These are phyloP conservation scores for Epichloe amarillans DNA, from an alignment of 2,329 filamentous ascomycete species.

Conservation along the genomic window DNA sequence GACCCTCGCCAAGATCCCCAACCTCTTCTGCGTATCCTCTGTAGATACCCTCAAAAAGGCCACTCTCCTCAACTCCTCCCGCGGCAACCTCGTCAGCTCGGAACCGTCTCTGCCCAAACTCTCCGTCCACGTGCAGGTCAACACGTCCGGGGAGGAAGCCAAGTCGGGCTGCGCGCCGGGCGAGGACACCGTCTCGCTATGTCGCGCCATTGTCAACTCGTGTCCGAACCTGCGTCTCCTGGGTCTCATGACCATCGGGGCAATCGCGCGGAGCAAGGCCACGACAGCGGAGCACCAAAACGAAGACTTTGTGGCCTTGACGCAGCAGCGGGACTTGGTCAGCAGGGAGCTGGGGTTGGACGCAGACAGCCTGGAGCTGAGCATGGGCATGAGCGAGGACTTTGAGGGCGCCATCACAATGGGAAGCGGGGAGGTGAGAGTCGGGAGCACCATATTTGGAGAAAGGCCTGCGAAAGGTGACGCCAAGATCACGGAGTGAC, in stretches of 20 bases:
- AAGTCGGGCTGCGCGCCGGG: slow-evolving; percentile 73
- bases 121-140: slow-evolving; percentile 81
- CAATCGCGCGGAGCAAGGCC: slow-evolving; percentile 71
- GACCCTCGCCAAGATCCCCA: slow-evolving; percentile 70
- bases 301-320: slow-evolving; percentile 68
- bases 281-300: slow-evolving; percentile 69
- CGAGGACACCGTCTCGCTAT: slow-evolving; percentile 48
- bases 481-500: slow-evolving; percentile 46
- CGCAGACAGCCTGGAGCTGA: slow-evolving; percentile 60
- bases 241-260: slow-evolving; percentile 94
- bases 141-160: slow-evolving; percentile 80
- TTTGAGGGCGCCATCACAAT: slow-evolving; percentile 76
- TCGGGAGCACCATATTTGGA: slow-evolving; percentile 92
- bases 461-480: slow-evolving; percentile 65
- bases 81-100: slow-evolving; percentile 40
- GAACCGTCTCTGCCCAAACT: slow-evolving; percentile 33
- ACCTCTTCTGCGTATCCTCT: slow-evolving; percentile 83
- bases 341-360: slow-evolving; percentile 33
- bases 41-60: slow-evolving; percentile 91
- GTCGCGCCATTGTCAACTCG: slow-evolving; percentile 52
- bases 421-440: slow-evolving; percentile 79
- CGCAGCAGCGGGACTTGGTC: slow-evolving; percentile 58
- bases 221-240: slow-evolving; percentile 64
- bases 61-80: slow-evolving; percentile 62
- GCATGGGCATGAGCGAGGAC: slow-evolving; percentile 98